Evolutionary conservation across 2,329 filamentous ascomycete species (phyloP).

Genomic region (Fusarium praegraminearum): DNA sequence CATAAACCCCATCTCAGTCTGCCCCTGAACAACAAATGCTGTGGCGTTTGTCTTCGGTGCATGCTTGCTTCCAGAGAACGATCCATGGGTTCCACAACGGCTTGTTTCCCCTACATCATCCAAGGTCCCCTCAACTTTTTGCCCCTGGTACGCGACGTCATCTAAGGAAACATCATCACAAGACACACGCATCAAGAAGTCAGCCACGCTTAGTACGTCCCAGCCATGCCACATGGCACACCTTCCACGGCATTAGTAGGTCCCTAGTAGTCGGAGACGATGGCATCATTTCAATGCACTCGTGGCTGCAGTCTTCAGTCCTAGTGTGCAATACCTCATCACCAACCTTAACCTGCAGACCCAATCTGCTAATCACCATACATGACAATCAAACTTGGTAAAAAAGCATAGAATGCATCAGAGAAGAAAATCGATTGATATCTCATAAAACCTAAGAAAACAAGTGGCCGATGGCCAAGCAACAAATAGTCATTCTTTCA

Average conservation of each 20-base stretch:
- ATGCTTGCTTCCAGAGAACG: neutral
- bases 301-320: neutral
- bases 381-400: neutral
- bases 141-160: constrained; percentile 34
- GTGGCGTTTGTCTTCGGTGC: constrained; percentile 33
- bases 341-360: neutral
- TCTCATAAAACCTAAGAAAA: constrained; percentile 14
- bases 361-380: neutral
- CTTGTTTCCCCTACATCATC: constrained; percentile 18
- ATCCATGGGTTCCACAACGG: constrained; percentile 25
- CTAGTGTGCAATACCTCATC: neutral
- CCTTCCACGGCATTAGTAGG: neutral
- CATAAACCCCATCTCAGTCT: neutral
- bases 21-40: constrained; percentile 18
- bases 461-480: constrained; percentile 18
- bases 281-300: constrained; percentile 1
- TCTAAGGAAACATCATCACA: constrained; percentile 28
- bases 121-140: constrained; percentile 1
- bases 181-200: constrained; percentile 18
- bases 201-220: constrained; percentile 28
- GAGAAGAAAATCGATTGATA: constrained; percentile 23
- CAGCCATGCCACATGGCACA: constrained; percentile 25
- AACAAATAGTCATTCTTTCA: constrained; percentile 29
- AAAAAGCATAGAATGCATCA: neutral
- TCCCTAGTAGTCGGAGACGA: neutral